Evolutionary conservation across 1,284 basidiomycete species (phyloP), one percentile per base, ranked within the genome.

Genomic region (Boletus calvinii): DNA sequence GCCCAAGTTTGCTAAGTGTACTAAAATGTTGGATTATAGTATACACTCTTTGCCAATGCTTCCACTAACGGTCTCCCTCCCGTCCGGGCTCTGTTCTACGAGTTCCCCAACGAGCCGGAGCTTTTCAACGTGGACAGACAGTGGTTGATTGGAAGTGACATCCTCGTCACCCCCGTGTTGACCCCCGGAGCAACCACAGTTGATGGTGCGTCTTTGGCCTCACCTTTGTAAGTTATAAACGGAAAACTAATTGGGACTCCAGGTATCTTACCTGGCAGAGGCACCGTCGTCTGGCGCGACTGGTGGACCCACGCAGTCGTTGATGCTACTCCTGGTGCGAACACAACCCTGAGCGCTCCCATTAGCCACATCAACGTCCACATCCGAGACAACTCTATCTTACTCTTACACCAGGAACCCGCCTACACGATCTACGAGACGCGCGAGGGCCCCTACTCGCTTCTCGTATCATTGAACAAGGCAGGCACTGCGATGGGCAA

Each of bases 151-250:
- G 89, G 90, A 13, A 59, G 76, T 11, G 79, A 83, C 56, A 75
- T 92, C 37, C 77, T 92, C 30, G 80, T 92, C 37, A 87, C 88
- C 0, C 90, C 89, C 1, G 89, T 91, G 0, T 65, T 89, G 35
- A 71, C 72, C 2, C 84, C 86, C 0, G 87, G 81, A 53, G 75
- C 73, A 17, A 75, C 73, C 2, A 73, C 73, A 10, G 81, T 84
- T 15, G 61, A 71, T 11, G 72, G 78, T 64, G 32, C 17, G 60
- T 57, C 2, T 20, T 8, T 1, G 0, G 49, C 11, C 12, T 34
- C 11, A 20, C 4, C 6, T 7, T 8, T 41, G 6, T 31, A n/a
- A 36, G 1, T 22, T 13, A 4, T 18, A 6, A 17, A 13, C 7
- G 4, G n/a, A 46, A 22, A 32, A 6, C 15, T 39, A 9, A 48